Conservation (phyloP, 192 early-diverging fungal species). For the Lunasporangiospora selenospora region DNA sequence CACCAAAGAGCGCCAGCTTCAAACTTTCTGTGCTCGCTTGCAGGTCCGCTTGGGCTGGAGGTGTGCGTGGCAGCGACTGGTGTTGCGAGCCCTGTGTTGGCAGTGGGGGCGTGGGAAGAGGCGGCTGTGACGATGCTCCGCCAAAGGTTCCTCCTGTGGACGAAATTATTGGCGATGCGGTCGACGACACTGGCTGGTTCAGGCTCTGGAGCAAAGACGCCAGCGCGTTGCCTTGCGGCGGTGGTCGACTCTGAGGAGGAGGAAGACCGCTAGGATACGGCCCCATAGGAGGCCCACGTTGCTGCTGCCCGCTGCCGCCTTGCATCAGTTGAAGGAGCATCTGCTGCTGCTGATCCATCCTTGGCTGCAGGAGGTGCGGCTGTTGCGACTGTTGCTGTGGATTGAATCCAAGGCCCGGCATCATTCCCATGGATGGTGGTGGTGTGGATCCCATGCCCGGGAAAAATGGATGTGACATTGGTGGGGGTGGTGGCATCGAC, state of each 20-base stretch:
- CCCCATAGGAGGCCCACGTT: constrained; percentile 20
- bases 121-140: not conserved
- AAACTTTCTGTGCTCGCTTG: constrained; percentile 47
- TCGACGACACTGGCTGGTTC: constrained; percentile 36
- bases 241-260: constrained; percentile 26
- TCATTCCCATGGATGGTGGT: constrained; percentile 29
- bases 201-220: constrained; percentile 44
- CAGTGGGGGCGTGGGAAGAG: too few species aligned
- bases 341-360: constrained; percentile 41
- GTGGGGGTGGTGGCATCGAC: constrained; percentile 1
- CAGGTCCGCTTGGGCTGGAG: constrained; percentile 19
- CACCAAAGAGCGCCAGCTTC: constrained; percentile 53
- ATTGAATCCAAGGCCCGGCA: constrained; percentile 35
- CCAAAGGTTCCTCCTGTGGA: constrained; percentile 20
- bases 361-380: not conserved
- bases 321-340: constrained; percentile 35
- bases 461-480: constrained; percentile 16
- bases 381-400: not conserved
- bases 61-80: constrained; percentile 6
- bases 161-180: constrained; percentile 15
- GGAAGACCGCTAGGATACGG: constrained; percentile 15
- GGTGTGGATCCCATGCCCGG: constrained; percentile 26
- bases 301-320: too few species aligned
- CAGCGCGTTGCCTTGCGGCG: constrained; percentile 29
- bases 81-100: too few species aligned